A percentile compares a stretch with the other conserved stretches of the same genome.
Evolutionary conservation across 495 filamentous ascomycete species (phyloP).

Genomic region (Aspergillus sclerotioniger): DNA sequence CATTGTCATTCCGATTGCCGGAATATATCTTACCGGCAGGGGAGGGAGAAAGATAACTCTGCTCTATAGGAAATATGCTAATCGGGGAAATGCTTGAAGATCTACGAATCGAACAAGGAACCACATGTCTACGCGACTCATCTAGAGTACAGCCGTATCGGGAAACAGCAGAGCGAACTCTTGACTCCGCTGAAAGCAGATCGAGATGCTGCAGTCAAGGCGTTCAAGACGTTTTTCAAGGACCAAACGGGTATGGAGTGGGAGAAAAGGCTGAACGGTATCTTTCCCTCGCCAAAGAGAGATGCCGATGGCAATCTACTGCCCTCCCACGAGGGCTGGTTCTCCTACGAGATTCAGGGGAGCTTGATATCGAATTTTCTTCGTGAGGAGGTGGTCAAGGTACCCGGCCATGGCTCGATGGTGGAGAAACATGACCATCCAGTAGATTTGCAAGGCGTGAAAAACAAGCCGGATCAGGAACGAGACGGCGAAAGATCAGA

Average conservation of each 20-base stretch:
- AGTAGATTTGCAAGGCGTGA: neutral
- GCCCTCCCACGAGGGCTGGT: conserved; percentile 37
- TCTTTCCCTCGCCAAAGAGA: conserved; percentile 15
- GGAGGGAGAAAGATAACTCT: neutral
- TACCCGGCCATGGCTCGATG: neutral
- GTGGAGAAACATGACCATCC: neutral
- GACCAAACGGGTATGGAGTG: conserved; percentile 54
- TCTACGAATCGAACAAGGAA: conserved; percentile 49
- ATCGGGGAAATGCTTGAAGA: conserved; percentile 27
- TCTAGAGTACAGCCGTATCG: conserved; percentile 34
- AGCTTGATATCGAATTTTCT: conserved; percentile 26
- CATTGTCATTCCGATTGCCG: neutral
- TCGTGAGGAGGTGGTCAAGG: conserved; percentile 1
- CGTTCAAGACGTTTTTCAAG: conserved; percentile 57
- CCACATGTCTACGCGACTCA: conserved; percentile 48
- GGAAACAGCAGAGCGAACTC: conserved; percentile 23
- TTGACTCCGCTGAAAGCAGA: conserved; percentile 32
- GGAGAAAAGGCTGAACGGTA: conserved; percentile 42
- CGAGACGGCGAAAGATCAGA: too few relatives aligned
- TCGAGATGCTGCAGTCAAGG: conserved; percentile 34
- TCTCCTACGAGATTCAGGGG: conserved; percentile 18
- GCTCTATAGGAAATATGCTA: neutral
- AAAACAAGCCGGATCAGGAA: too few relatives aligned
- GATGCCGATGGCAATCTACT: conserved; percentile 26
- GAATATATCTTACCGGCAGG: too few relatives aligned